Percentiles rank a stretch among this genome's conserved stretches.
These are phyloP conservation scores for Macrocystidia cucumis DNA, from an alignment of 1,284 basidiomycete species.

Conservation along the genomic window DNA sequence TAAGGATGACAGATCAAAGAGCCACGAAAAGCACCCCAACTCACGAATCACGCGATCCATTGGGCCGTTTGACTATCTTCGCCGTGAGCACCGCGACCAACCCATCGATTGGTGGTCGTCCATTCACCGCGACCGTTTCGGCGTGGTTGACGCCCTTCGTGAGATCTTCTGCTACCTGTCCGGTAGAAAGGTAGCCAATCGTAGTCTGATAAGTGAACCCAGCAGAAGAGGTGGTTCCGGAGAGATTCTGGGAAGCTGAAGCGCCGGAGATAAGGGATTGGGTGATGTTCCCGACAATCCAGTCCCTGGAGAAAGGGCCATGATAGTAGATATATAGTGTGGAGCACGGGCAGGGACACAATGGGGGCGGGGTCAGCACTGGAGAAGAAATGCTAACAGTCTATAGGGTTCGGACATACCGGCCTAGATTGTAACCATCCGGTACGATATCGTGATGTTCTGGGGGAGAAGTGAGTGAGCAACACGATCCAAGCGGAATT, in stretches of 20 bases:
- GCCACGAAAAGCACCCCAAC: no score
- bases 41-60: constrained; percentile 4
- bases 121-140: constrained; percentile 48
- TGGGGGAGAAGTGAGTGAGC: constrained; percentile 13
- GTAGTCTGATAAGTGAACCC: constrained; percentile 69
- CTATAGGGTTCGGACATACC: no score
- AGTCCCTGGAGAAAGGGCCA: constrained; percentile 44
- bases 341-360: neutral
- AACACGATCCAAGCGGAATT: constrained; percentile 2
- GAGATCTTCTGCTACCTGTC: no score
- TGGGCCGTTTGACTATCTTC: constrained; percentile 47
- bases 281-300: constrained; percentile 77
- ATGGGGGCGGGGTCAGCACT: no score
- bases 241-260: constrained; percentile 56
- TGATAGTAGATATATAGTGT: neutral
- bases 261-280: constrained; percentile 42
- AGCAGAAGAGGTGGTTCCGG: constrained; percentile 44
- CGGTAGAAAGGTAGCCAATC: constrained; percentile 55
- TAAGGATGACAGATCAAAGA: no score
- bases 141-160: constrained; percentile 78
- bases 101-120: constrained; percentile 78
- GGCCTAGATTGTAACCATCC: constrained; percentile 41
- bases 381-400: no score
- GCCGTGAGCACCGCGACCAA: constrained; percentile 80
- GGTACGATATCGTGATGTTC: constrained; percentile 35